A percentile compares a stretch with the other conserved stretches of the same genome.
Evolutionary conservation across 2,329 filamentous ascomycete genomes (phyloP).

Genomic region (Cadophora luteo-olivacea): DNA sequence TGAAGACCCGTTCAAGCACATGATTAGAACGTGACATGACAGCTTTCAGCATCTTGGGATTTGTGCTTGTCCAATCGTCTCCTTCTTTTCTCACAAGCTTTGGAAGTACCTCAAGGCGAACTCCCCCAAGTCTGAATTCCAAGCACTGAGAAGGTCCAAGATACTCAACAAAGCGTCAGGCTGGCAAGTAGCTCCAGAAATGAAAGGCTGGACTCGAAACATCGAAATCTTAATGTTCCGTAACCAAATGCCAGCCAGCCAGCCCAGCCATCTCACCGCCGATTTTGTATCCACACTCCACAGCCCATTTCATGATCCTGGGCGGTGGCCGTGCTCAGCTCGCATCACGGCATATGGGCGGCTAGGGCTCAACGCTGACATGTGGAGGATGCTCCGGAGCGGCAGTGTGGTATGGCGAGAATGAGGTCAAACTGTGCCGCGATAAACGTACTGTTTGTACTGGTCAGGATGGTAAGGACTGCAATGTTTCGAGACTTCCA

Average conservation of each 20-base stretch:
- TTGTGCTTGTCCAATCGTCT: too few species aligned
- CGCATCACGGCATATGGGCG: neutral
- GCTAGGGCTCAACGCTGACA: neutral
- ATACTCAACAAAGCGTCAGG: too few species aligned
- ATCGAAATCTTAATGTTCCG: too few species aligned
- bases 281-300: neutral
- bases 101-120: too few species aligned
- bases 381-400: neutral
- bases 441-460: neutral
- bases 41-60: neutral
- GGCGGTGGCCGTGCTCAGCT: slow-evolving; percentile 14
- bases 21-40: neutral
- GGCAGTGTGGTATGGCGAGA: neutral
- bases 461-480: too few species aligned
- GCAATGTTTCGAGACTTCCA: too few species aligned
- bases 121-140: too few species aligned
- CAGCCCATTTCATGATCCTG: slow-evolving; percentile 8
- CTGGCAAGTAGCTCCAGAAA: too few species aligned
- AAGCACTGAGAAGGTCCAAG: too few species aligned
- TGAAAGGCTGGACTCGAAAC: too few species aligned
- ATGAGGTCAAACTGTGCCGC: neutral
- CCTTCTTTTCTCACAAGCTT: too few species aligned
- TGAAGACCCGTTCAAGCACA: neutral
- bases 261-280: slow-evolving; percentile 4
- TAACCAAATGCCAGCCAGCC: too few species aligned